Evolutionary conservation across 2,329 filamentous ascomycete species (phyloP).

Genomic region (Penicillium sclerotigenum): DNA sequence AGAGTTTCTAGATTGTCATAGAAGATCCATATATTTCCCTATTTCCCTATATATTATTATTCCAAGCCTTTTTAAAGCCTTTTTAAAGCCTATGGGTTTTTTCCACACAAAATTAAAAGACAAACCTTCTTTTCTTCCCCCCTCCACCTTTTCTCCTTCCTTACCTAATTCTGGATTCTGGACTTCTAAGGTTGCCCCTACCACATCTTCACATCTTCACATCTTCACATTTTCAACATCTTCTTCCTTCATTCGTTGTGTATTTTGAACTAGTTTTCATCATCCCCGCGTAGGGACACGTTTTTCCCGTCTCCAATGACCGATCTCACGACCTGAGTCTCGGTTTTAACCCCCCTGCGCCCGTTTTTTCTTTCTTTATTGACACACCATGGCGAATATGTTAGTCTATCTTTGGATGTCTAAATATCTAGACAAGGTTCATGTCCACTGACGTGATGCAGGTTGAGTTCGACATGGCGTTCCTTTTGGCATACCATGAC

Average conservation of each 20-base stretch:
- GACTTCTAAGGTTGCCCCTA: slow-evolving; percentile 5
- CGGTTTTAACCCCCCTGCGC: slow-evolving; percentile 1
- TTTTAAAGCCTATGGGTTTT: no score
- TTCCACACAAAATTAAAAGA: background rate
- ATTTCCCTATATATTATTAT: background rate
- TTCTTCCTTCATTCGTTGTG: background rate
- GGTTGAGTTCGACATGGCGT: slow-evolving; percentile 70
- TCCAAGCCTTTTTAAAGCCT: background rate
- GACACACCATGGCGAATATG: slow-evolving; percentile 23
- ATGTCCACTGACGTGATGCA: slow-evolving; percentile 30
- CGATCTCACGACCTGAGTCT: background rate
- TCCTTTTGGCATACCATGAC: slow-evolving; percentile 94
- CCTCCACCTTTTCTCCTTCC: slow-evolving; percentile 15
- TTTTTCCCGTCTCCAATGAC: slow-evolving; percentile 1
- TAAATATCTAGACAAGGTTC: background rate
- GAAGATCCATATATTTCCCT: no score
- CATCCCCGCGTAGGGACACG: background rate
- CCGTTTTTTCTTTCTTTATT: background rate
- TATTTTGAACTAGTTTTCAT: background rate
- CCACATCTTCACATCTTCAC: background rate
- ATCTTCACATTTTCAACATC: background rate
- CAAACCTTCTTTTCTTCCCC: background rate
- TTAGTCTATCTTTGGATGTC: slow-evolving; percentile 10
- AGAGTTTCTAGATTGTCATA: background rate
- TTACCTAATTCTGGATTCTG: slow-evolving; percentile 15